Conservation (phyloP, 1,139 yeast genomes). For the Protomyces macrosporus region DNA sequence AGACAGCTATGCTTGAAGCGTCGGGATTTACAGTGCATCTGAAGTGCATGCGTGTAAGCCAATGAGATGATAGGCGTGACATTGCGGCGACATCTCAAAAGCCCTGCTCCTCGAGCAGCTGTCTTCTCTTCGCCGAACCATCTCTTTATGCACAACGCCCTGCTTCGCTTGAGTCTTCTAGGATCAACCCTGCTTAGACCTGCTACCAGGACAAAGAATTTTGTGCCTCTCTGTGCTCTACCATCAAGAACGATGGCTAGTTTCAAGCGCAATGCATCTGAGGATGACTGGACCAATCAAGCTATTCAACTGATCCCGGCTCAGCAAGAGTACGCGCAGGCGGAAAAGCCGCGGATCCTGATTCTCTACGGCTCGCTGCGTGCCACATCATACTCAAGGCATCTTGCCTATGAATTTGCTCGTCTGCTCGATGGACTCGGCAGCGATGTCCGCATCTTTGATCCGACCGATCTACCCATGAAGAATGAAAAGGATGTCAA, state of each 20-base stretch:
- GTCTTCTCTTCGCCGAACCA: no score
- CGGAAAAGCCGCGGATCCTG: neutral
- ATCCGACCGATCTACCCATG: constrained; percentile 25
- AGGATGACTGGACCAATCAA: constrained; percentile 5
- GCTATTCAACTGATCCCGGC: constrained; percentile 1
- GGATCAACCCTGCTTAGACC: no score
- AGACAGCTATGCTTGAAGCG: no score
- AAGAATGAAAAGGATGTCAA: constrained; percentile 17
- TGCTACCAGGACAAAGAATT: no score
- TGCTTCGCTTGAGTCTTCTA: no score
- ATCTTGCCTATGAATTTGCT: constrained; percentile 24
- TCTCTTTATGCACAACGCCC: no score
- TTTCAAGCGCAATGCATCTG: neutral
- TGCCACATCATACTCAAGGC: constrained; percentile 14
- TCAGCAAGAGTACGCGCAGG: neutral
- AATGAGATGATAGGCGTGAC: neutral
- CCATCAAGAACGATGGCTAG: neutral
- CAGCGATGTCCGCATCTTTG: constrained; percentile 24
- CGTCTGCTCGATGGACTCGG: constrained; percentile 23
- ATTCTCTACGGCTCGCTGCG: constrained; percentile 23
- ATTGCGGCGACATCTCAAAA: neutral
- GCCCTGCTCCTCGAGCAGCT: neutral
- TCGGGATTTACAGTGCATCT: no score
- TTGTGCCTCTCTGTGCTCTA: no score
- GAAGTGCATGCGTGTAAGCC: no score